Base-by-base conservation (phyloP, 345 rosid species). In the Citropsis articulata region DNA sequence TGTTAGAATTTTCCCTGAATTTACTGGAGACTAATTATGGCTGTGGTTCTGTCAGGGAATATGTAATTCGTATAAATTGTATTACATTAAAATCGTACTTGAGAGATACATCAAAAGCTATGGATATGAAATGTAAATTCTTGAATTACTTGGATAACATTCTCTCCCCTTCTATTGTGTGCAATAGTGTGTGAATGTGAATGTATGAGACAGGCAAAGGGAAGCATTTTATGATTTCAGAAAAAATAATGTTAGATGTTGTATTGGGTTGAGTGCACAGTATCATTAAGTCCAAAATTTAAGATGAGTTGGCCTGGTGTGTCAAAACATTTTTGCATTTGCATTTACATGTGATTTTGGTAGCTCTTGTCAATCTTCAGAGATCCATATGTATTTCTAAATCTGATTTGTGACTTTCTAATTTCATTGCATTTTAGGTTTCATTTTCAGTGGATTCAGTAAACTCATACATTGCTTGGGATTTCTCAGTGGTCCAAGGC, bases 401-500 rank as follows among this genome's bases (percentile, higher is more conserved):
- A 38, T 45, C 68, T 65, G 19, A 57, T 13, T 3, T 13, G 21
- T 55, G 66, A 27, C 65, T 31, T 71, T 71, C 24, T 53, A 63
- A 69, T 42, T 76, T 61, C 71, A 45, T 76, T 56, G 22, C 60
- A 72, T 83, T 83, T 80, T 75, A 93, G 99, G 90, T 95, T 70
- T 88, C 89, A n/a, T 78, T 95, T 84, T 71, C 77, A 7, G 99
- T 93, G 89, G 99, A 95, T 69, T 87, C 98, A 2, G 80, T 92
- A 76, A 95, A 95, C 86, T 95, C 99, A 0, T 95, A 92, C 79
- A 89, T 95, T 80, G 99, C 97, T 77, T 95, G 99, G 99, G 98
- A 95, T 87, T 95, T 93, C 86, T 87, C 91, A 71, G 62, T 95
- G 86, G 81, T 85, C 50, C 99, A 91, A 87, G 94, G 98, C 82